These are phyloP conservation scores for Camellia japonica DNA, from an alignment of 148 eudicot genomes.

Conservation along the genomic window DNA sequence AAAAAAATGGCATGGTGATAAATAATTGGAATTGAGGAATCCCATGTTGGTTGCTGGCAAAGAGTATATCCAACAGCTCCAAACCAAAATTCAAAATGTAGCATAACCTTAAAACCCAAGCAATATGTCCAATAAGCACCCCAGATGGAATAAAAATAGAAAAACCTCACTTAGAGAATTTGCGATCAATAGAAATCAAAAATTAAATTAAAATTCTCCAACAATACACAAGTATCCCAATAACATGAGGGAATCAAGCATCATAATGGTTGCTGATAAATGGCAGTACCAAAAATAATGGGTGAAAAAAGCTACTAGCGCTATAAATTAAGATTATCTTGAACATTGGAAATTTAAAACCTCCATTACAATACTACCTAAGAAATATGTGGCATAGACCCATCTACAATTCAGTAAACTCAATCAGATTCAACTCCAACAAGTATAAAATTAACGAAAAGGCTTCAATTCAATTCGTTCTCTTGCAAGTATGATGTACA, in stretches of 20 bases:
- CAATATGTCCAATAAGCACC: no score
- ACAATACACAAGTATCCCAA: not conserved
- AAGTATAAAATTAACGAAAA: not conserved
- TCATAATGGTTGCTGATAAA: not conserved
- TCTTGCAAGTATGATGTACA: not conserved
- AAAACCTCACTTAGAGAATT: no score
- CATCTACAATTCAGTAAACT: not conserved
- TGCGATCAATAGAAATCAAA: no score
- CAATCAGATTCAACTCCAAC: not conserved
- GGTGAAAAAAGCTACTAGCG: conserved; percentile 2
- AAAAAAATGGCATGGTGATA: no score
- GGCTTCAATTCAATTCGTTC: not conserved
- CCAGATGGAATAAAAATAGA: no score
- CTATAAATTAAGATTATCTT: not conserved
- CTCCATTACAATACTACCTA: not conserved
- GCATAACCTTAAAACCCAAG: no score
- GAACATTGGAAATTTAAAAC: not conserved
- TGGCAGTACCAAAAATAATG: not conserved
- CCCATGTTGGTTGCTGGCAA: no score
- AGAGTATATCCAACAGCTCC: no score
- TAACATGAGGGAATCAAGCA: not conserved
- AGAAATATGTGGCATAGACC: not conserved
- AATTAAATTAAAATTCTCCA: not conserved
- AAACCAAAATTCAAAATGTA: no score
- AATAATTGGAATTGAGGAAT: no score